Evolutionary conservation across 2,329 filamentous ascomycete genomes (phyloP).

Genomic region (Monosporascus sp.): DNA sequence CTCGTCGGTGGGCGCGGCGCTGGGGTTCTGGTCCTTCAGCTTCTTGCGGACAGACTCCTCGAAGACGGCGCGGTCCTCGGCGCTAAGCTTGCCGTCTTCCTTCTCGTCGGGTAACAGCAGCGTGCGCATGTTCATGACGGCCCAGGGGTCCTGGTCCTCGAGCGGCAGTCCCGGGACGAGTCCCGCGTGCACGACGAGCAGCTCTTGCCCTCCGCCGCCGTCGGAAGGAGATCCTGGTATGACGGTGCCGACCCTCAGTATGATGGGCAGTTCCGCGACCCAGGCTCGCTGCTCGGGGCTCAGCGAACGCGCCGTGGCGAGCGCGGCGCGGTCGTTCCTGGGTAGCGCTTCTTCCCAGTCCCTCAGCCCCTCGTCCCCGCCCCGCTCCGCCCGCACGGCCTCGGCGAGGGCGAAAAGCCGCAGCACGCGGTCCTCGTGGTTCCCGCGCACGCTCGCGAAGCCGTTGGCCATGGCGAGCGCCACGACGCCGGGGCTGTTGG

Average conservation of each 20-base stretch:
- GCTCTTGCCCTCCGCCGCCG: constrained; percentile 39
- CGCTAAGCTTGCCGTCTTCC: not conserved
- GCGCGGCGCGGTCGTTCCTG: constrained; percentile 34
- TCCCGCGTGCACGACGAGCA: constrained; percentile 80
- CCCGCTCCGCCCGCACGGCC: constrained; percentile 44
- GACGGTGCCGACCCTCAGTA: constrained; percentile 65
- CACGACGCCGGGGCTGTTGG: constrained; percentile 74
- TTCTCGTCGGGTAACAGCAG: constrained; percentile 51
- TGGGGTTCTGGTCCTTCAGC: constrained; percentile 11
- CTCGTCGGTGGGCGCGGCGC: not conserved
- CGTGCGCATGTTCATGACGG: constrained; percentile 89
- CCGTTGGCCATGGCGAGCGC: constrained; percentile 66
- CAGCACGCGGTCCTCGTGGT: constrained; percentile 87
- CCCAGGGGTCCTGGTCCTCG: constrained; percentile 66
- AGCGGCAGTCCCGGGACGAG: constrained; percentile 71
- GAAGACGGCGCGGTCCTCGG: not conserved
- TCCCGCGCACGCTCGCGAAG: constrained; percentile 81
- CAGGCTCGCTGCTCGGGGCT: constrained; percentile 58
- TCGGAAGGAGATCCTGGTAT: constrained; percentile 22
- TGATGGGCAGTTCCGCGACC: constrained; percentile 69
- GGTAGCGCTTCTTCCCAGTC: constrained; percentile 15
- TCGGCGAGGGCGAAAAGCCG: not conserved
- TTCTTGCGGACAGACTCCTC: constrained; percentile 37
- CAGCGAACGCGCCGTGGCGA: constrained; percentile 53
- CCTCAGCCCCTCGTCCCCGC: constrained; percentile 5